Evolutionary conservation across 805 yeast species (phyloP).

Genomic region (Ogataea allantospora): DNA sequence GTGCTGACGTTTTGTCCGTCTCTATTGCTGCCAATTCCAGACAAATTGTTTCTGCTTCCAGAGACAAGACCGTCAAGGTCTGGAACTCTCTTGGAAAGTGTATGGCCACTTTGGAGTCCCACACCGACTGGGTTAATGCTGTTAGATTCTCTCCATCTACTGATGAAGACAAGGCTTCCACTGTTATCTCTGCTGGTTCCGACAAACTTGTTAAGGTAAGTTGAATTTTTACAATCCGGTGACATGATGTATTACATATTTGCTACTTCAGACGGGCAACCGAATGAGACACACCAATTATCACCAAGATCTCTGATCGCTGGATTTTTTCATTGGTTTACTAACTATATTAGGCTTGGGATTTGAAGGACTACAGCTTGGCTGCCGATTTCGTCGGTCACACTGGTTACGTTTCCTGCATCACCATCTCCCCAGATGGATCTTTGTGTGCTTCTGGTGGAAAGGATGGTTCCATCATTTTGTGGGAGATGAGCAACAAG

Average conservation of each 20-base stretch:
- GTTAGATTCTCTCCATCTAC: conserved; percentile 88
- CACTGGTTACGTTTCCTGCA: conserved; percentile 97
- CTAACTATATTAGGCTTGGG: conserved; percentile 76
- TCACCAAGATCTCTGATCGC: conserved; percentile 99
- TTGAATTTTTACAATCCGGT: conserved; percentile 31
- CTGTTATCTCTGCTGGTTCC: conserved; percentile 97
- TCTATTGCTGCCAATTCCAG: conserved; percentile 95
- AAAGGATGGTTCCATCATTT: conserved; percentile 97
- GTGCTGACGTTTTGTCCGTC: conserved; percentile 94
- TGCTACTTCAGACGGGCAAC: conserved; percentile 96
- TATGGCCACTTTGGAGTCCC: conserved; percentile 90
- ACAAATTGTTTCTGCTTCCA: conserved; percentile 97
- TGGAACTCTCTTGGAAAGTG: conserved; percentile 99
- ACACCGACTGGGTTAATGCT: conserved; percentile 98
- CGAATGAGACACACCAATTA: conserved; percentile 92
- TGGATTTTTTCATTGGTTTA: conserved; percentile 9
- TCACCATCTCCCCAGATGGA: conserved; percentile 99
- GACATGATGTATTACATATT: conserved; percentile 83
- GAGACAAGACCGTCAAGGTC: conserved; percentile 98
- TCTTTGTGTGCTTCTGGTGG: conserved; percentile 99
- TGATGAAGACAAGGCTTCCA: conserved; percentile 46
- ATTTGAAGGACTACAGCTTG: conserved; percentile 67
- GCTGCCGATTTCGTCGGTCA: conserved; percentile 98
- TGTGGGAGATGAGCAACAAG: conserved; percentile 93
- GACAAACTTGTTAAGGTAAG: conserved; percentile 99